Evolutionary conservation across 768 basidiomycete genomes (phyloP).

Genomic region (Epithele typhae): DNA sequence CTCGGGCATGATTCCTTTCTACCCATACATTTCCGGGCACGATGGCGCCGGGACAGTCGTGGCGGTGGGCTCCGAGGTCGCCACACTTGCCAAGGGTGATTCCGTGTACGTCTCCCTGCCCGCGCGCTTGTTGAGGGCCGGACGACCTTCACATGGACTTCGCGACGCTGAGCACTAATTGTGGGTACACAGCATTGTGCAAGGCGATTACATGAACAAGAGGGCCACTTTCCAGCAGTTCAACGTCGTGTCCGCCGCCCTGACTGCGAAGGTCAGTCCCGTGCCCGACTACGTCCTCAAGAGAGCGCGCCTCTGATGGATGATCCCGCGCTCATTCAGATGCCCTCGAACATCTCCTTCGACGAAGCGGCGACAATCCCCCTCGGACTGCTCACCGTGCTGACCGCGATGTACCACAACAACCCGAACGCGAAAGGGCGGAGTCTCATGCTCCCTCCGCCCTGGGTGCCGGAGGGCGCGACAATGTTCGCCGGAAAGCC

Average conservation of each 20-base stretch:
- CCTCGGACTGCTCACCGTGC: conserved; percentile 2
- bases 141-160: too few relatives aligned
- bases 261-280: conserved; percentile 19
- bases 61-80: too few relatives aligned
- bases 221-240: conserved; percentile 20
- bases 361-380: conserved; percentile 12
- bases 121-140: too few relatives aligned
- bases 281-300: too few relatives aligned
- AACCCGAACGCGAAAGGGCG: not conserved
- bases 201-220: conserved; percentile 2
- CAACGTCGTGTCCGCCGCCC: conserved; percentile 14
- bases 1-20: too few relatives aligned
- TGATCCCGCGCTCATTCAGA: conserved; percentile 14
- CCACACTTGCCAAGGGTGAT: too few relatives aligned
- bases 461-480: conserved; percentile 15
- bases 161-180: too few relatives aligned
- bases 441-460: conserved; percentile 5
- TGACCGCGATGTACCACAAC: too few relatives aligned
- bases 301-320: conserved; percentile 7
- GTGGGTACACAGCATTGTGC: conserved; percentile 3
- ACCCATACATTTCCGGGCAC: too few relatives aligned
- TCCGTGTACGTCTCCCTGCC: too few relatives aligned
- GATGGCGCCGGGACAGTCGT: too few relatives aligned
- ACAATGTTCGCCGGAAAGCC: conserved; percentile 17
- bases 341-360: conserved; percentile 7